phyloP scores from a whole-genome alignment of 2,329 filamentous ascomycete species.

The Sclerotinia borealis region DNA sequence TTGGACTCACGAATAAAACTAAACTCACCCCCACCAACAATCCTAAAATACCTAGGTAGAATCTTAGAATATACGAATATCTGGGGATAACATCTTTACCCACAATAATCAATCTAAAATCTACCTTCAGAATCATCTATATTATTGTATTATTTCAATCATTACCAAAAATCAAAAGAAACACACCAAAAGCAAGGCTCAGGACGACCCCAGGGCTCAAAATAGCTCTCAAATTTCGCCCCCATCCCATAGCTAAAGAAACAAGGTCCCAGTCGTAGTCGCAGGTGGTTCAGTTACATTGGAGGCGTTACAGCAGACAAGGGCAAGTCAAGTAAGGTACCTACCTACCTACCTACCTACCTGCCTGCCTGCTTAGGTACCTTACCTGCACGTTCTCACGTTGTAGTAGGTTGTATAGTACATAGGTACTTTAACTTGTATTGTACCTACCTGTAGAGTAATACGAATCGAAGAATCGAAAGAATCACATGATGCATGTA shows the following conservation, averaged over 20 bases:
- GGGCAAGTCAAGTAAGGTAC: background rate
- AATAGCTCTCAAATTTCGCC: background rate
- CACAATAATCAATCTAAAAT: background rate
- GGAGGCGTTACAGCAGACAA: background rate
- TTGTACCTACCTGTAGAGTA: too few species aligned
- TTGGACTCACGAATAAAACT: background rate
- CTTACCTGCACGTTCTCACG: background rate
- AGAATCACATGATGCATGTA: conserved; percentile 7
- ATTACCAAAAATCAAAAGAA: too few species aligned
- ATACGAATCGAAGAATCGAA: too few species aligned
- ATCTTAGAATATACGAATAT: background rate
- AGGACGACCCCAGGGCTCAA: too few species aligned
- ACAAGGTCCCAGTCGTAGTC: too few species aligned
- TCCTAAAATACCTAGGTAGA: background rate
- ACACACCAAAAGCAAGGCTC: background rate
- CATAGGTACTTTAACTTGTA: too few species aligned
- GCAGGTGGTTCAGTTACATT: background rate
- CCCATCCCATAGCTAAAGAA: background rate
- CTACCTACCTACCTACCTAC: too few species aligned
- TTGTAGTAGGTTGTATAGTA: too few species aligned
- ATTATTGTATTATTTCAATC: too few species aligned
- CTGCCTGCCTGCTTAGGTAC: too few species aligned
- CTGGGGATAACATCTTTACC: background rate
- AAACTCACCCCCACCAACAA: background rate
- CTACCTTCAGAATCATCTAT: background rate